Conservation (phyloP, 139 green algal genomes). For the Mychonastes homosphaera region DNA sequence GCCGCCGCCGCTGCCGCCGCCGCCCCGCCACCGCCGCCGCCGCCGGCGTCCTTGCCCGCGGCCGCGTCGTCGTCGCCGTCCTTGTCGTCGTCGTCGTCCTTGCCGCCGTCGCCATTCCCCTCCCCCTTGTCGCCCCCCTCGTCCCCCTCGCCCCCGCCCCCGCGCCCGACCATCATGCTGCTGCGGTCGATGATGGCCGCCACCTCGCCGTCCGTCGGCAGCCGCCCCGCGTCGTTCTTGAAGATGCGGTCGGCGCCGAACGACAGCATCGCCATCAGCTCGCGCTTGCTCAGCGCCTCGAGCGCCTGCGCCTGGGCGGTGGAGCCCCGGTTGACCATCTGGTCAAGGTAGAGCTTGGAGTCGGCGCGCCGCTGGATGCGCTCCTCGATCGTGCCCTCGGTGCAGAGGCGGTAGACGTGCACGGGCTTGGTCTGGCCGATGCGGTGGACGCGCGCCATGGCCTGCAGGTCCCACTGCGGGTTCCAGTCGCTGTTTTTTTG, state of each 20-base stretch:
- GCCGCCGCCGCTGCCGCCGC: too few relatives aligned
- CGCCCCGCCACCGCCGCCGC: too few relatives aligned
- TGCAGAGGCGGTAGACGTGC: slow-evolving; percentile 51
- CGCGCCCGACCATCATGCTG: background rate
- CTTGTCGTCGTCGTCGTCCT: too few relatives aligned
- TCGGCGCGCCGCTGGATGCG: slow-evolving; percentile 54
- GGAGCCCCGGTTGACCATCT: slow-evolving; percentile 56
- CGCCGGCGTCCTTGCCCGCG: too few relatives aligned
- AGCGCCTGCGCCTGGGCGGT: slow-evolving; percentile 36
- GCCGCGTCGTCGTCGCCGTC: too few relatives aligned
- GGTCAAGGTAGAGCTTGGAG: slow-evolving; percentile 60
- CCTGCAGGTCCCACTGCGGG: slow-evolving; percentile 69
- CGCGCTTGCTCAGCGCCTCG: slow-evolving; percentile 30
- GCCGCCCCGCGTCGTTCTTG: slow-evolving; percentile 22
- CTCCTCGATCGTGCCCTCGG: slow-evolving; percentile 52
- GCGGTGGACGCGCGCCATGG: slow-evolving; percentile 85
- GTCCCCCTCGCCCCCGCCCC: background rate
- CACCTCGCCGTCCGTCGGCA: slow-evolving; percentile 38
- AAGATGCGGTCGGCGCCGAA: slow-evolving; percentile 39
- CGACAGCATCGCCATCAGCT: slow-evolving; percentile 57
- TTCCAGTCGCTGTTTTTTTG: too few relatives aligned
- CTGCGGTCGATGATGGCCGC: slow-evolving; percentile 49
- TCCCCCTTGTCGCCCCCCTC: background rate
- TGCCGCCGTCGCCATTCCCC: too few relatives aligned
- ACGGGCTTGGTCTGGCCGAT: slow-evolving; percentile 46